Evolutionary conservation across 176 grass and related monocot species (phyloP), one percentile per base, ranked within the genome.

Genomic region (Puya raimondii): DNA sequence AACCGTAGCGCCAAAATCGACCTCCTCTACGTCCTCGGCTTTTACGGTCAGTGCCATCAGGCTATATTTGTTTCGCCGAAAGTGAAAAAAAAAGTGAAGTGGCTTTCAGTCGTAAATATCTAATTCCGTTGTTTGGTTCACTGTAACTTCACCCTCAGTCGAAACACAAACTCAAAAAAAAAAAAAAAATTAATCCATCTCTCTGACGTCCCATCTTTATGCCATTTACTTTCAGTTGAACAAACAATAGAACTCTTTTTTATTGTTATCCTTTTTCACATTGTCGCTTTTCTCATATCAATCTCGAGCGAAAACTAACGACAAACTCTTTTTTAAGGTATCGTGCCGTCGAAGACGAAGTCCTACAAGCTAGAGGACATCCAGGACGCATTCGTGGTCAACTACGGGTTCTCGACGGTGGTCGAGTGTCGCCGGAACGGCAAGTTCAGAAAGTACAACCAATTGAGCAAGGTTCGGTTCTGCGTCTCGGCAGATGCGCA

Each of bases 291-390:
- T 21, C 16, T 20, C 63, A 23, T 72, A 33, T 23, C 21, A 66
- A 33, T 33, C 29, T 4, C 29, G 29, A 5, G 29, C 29, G 0
- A 33, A 33, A 33, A 33, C 29, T 33, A 33, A 33, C 4, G 4
- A 5, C 4, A 33, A 59, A 2, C 15, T 59, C 54, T 17, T 21
- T 59, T 59, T 64, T 17, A 56, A 82, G 80, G 56, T 52, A 76
- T 77, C 22, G 57, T 59, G 48, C 80, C 67, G 48, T 72, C 73
- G 9, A 18, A 76, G 8, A 58, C 48, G 0, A 18, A 23, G 18
- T 13, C 0, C 12, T 82, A 82, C 51, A 53, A 72, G n/a, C 57
- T 77, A 8, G 67, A 72, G 5, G 73, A 77, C 56, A 82, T 82
- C 21, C 49, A 76, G 73, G 18, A 27, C 0, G 54, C 56, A 5